Evolutionary conservation across 2,329 filamentous ascomycete species (phyloP).

Genomic region (Trichoderma semiorbis): DNA sequence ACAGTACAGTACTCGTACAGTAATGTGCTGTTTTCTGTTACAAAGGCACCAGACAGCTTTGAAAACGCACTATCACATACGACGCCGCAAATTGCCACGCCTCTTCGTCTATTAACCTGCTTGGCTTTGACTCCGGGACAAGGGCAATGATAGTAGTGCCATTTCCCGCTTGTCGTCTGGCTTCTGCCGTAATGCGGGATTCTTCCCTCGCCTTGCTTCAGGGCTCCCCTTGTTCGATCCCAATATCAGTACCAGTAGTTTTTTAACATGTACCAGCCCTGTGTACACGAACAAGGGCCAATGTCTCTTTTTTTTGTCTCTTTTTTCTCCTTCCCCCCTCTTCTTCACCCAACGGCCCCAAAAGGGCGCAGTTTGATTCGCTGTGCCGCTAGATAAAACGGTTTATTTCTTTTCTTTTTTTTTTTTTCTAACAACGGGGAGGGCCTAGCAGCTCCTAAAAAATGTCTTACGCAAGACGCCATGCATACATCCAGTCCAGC

Average conservation of each 20-base stretch:
- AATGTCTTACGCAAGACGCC: conserved; percentile 10
- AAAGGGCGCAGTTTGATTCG: neutral
- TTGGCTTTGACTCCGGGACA: neutral
- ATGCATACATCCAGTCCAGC: neutral
- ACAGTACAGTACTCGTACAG: neutral
- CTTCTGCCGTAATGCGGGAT: neutral
- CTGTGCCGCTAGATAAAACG: conserved; percentile 1
- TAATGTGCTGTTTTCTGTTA: neutral
- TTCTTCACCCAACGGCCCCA: neutral
- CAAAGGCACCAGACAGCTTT: neutral
- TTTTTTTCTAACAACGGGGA: neutral
- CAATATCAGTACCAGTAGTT: neutral
- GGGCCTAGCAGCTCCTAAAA: neutral
- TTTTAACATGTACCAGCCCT: neutral
- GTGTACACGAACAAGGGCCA: neutral
- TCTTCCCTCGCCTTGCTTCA: neutral
- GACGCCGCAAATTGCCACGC: neutral
- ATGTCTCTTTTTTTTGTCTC: neutral
- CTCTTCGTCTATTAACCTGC: neutral
- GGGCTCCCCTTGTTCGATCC: neutral
- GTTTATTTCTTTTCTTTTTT: neutral
- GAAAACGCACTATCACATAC: neutral
- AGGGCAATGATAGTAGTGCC: neutral
- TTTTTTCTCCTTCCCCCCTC: neutral
- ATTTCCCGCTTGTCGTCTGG: neutral